Evolutionary conservation across 371 early-diverging fungal genomes (phyloP).

Genomic region (Rhizopus stolonifer): DNA sequence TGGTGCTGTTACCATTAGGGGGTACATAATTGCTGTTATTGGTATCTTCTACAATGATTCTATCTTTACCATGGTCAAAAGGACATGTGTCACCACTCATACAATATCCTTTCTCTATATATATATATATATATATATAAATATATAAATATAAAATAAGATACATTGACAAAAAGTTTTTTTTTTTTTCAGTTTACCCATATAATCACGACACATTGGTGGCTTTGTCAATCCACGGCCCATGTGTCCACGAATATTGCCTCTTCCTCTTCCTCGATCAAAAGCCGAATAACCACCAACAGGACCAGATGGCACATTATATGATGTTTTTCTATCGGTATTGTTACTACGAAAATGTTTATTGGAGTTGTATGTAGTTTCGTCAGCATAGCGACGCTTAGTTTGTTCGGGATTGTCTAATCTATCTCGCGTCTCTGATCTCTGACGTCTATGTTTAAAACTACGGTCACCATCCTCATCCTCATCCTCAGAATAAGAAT

Average conservation of each 20-base stretch:
- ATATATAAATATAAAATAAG: background rate
- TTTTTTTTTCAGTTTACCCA: conserved; percentile 49
- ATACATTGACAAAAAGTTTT: background rate
- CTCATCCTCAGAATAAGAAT: conserved; percentile 60
- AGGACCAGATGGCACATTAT: conserved; percentile 5
- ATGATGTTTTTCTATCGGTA: conserved; percentile 13
- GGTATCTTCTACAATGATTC: conserved; percentile 70
- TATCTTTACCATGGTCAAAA: conserved; percentile 76
- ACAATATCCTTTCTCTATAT: conserved; percentile 72
- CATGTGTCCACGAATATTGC: conserved; percentile 35
- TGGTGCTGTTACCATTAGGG: conserved; percentile 9
- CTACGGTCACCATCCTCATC: conserved; percentile 67
- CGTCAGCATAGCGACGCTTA: conserved; percentile 32
- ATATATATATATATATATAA: too few species aligned
- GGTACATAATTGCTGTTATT: conserved; percentile 23
- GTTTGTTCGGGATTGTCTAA: conserved; percentile 13
- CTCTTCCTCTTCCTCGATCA: conserved; percentile 20
- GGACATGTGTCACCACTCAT: conserved; percentile 81
- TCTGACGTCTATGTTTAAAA: conserved; percentile 70
- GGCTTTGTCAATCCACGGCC: conserved; percentile 1
- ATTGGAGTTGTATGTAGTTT: conserved; percentile 12
- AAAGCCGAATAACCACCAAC: conserved; percentile 1
- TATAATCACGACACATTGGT: conserved; percentile 66
- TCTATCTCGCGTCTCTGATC: conserved; percentile 44
- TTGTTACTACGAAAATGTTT: conserved; percentile 30